phyloP scores from a whole-genome alignment of 1,284 basidiomycete species.

The Fomitopsis pinicola region DNA sequence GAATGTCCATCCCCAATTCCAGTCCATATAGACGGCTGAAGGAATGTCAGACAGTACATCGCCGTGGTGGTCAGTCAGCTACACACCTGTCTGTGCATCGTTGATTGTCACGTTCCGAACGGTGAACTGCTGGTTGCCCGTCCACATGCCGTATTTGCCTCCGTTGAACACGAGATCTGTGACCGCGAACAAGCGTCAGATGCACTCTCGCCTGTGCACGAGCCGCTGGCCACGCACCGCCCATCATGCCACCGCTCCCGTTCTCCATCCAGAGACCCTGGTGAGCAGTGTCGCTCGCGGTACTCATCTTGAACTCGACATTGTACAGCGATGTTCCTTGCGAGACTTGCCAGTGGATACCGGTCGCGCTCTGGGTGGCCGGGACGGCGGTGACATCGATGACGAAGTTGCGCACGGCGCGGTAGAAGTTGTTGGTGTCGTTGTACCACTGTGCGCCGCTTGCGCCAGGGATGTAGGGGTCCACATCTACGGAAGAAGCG shows the following conservation, averaged over 20 bases:
- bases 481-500: slow-evolving; percentile 39
- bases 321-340: slow-evolving; percentile 72
- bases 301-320: slow-evolving; percentile 57
- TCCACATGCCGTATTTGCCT: slow-evolving; percentile 35
- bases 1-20: slow-evolving; percentile 58
- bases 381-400: slow-evolving; percentile 49
- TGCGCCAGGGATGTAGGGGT: slow-evolving; percentile 49
- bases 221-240: slow-evolving; percentile 30
- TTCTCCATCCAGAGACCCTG: slow-evolving; percentile 71
- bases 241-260: slow-evolving; percentile 71
- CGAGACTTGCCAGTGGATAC: slow-evolving; percentile 75
- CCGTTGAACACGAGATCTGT: slow-evolving; percentile 62
- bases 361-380: slow-evolving; percentile 46
- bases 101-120: slow-evolving; percentile 55
- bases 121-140: slow-evolving; percentile 68
- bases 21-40: slow-evolving; percentile 29
- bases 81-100: slow-evolving; percentile 37
- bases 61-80: background rate
- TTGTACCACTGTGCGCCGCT: slow-evolving; percentile 50
- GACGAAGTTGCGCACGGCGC: slow-evolving; percentile 60
- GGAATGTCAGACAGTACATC: background rate
- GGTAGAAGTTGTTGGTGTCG: slow-evolving; percentile 68
- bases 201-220: background rate
- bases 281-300: slow-evolving; percentile 52
- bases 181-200: background rate